phyloP scores from a whole-genome alignment of 139 green algal genomes.

The Diplosphaera chodatii region DNA sequence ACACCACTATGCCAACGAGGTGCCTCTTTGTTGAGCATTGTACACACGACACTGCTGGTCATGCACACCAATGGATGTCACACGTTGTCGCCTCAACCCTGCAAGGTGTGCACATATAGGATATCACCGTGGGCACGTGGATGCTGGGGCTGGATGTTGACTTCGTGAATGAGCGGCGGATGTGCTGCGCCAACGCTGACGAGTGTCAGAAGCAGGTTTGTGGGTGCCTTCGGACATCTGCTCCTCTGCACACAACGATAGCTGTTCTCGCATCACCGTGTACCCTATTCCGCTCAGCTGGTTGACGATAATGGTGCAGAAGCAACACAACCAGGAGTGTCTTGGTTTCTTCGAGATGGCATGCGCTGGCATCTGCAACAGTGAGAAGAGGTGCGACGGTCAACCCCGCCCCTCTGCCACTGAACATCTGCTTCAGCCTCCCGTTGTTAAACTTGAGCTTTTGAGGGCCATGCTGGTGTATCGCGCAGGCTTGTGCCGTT shows the following conservation, averaged over 20 bases:
- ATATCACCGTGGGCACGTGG: conserved; percentile 68
- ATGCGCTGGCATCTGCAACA: conserved; percentile 41
- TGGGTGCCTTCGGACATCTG: too few species aligned
- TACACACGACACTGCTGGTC: background rate
- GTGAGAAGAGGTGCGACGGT: conserved; percentile 13
- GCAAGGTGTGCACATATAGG: too few species aligned
- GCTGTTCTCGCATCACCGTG: too few species aligned
- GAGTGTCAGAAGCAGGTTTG: conserved; percentile 37
- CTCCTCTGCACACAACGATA: too few species aligned
- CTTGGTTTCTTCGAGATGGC: conserved; percentile 38
- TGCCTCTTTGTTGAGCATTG: background rate
- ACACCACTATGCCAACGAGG: conserved; percentile 21
- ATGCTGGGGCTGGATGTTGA: conserved; percentile 61
- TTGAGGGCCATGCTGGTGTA: too few species aligned
- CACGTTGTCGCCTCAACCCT: too few species aligned
- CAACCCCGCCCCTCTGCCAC: too few species aligned
- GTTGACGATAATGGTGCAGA: conserved; percentile 22
- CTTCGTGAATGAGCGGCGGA: conserved; percentile 49
- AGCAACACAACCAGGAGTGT: conserved; percentile 24
- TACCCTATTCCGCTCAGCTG: too few species aligned
- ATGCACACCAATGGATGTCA: too few species aligned
- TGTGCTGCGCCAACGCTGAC: conserved; percentile 51
- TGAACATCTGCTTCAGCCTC: too few species aligned
- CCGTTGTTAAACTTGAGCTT: background rate
- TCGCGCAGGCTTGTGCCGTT: background rate